A percentile compares a stretch with the other conserved stretches of the same genome.
These are phyloP conservation scores for Termitomyces sp. DNA, from an alignment of 768 basidiomycete species.

Conservation along the genomic window DNA sequence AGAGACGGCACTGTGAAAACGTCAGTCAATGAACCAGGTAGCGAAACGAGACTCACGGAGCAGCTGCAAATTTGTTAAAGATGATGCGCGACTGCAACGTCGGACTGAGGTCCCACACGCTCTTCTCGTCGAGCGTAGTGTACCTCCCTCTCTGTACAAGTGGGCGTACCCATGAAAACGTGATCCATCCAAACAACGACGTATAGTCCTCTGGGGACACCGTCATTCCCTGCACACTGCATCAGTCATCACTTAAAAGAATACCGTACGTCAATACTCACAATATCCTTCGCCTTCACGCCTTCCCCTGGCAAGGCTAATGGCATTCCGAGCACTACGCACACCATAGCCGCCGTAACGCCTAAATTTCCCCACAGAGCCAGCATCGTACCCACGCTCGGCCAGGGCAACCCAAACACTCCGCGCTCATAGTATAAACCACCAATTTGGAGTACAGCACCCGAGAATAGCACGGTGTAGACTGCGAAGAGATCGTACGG, in stretches of 20 bases:
- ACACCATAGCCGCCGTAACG: slow-evolving; percentile 36
- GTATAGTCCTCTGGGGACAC: slow-evolving; percentile 78
- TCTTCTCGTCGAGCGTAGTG: slow-evolving; percentile 60
- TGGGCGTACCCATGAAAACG: slow-evolving; percentile 69
- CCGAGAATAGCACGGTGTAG: slow-evolving; percentile 43
- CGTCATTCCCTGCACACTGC: slow-evolving; percentile 35
- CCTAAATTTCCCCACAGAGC: slow-evolving; percentile 37
- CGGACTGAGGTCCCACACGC: slow-evolving; percentile 70
- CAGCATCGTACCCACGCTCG: slow-evolving; percentile 22
- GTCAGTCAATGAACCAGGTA: not conserved
- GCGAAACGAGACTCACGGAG: slow-evolving; percentile 18
- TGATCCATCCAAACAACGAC: slow-evolving; percentile 63
- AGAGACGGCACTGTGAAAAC: slow-evolving; percentile 17
- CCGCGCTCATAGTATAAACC: slow-evolving; percentile 47
- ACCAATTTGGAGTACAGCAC: slow-evolving; percentile 44
- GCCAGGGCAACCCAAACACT: slow-evolving; percentile 38
- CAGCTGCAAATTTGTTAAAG: slow-evolving; percentile 43
- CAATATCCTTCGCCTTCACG: slow-evolving; percentile 53
- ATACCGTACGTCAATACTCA: slow-evolving; percentile 26
- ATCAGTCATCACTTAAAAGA: not conserved
- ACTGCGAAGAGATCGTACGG: slow-evolving; percentile 61
- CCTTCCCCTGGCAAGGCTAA: slow-evolving; percentile 53
- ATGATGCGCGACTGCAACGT: slow-evolving; percentile 62
- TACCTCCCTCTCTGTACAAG: slow-evolving; percentile 47
- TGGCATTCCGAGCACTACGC: slow-evolving; percentile 55